Evolutionary conservation across 441 rosid species (phyloP).

Genomic region (Erodium texanum): DNA sequence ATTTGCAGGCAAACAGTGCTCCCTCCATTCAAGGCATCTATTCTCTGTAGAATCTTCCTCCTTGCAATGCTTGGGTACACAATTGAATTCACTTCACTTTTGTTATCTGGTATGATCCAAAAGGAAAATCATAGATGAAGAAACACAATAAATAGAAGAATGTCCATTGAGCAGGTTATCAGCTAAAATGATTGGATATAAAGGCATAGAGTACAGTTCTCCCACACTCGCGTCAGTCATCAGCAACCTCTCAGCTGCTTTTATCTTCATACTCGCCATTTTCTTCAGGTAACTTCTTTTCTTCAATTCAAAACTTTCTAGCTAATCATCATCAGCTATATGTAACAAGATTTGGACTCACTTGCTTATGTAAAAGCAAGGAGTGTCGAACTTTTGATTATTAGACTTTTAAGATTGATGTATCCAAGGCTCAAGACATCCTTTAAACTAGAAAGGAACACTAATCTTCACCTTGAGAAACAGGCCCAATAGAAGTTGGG

Average conservation of each 20-base stretch:
- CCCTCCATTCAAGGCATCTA: conserved; percentile 15
- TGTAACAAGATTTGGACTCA: too few species aligned
- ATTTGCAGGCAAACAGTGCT: conserved; percentile 17
- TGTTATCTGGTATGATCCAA: background rate
- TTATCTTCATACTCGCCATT: conserved; percentile 22
- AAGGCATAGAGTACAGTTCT: conserved; percentile 20
- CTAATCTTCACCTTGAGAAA: too few species aligned
- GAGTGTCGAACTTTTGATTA: too few species aligned
- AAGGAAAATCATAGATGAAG: background rate
- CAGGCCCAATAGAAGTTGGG: too few species aligned
- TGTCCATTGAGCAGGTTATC: conserved; percentile 12
- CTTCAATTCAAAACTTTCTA: background rate
- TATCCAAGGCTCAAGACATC: too few species aligned
- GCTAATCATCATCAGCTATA: too few species aligned
- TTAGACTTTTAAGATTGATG: too few species aligned
- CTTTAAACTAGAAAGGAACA: too few species aligned
- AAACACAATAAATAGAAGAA: background rate
- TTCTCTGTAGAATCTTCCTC: conserved; percentile 18
- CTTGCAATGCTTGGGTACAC: conserved; percentile 18
- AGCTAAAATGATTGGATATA: conserved; percentile 19
- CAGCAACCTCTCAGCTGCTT: conserved; percentile 23
- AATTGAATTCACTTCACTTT: background rate
- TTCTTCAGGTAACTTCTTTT: conserved; percentile 12
- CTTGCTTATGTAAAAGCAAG: too few species aligned
- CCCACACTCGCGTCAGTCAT: conserved; percentile 25